Evolutionary conservation across 2,329 filamentous ascomycete species (phyloP), one percentile per base, ranked within the genome.

Genomic region (Elsinoe ampelina): DNA sequence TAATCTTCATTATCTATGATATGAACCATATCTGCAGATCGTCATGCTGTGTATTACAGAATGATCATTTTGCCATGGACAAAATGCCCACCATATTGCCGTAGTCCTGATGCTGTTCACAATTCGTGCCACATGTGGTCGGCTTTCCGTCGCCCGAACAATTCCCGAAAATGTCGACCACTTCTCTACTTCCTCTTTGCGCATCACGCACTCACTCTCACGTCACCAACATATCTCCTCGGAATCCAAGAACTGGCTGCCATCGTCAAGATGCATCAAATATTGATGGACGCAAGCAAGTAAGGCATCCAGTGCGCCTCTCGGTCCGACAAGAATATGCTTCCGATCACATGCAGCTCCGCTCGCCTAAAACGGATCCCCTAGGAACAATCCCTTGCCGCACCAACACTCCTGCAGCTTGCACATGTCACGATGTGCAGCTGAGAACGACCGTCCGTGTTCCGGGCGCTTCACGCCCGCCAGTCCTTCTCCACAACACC

Each of bases 261-360:
- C 7, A 8, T 7, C 4, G 5, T 22, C 41, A 26, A 3, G 6
- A 45, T 7, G 41, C 41, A 45, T 30, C 26, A 7, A 8, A 30
- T 30, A 30, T 30, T 26, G 5, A 30, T 30, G 26, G 26, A 30
- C 26, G 26, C 26, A 30, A 30, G 26, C 26, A n/a, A n/a, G 19
- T 45, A 2, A 45, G 41, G 41, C 41, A 22, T 22, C 41, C 41
- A 45, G 26, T 45, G n/a, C 41, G 41, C 17, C 26, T 6, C n/a
- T 22, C 48, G 48, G 48, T 52, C 48, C 48, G 48, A 52, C 48
- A 52, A 20, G 26, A 26, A 8, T 13, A 50, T 34, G 26, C 45
- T 50, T 34, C 45, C 45, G 30, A 35, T 19, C 5, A 35, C 7
- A 12, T 35, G 32, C 26, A 50, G 45, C 26, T 50, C 30, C 45